Evolutionary conservation across 306 rosid genomes (phyloP), one percentile per base, ranked within the genome.

Genomic region (Cucurbita maxima): DNA sequence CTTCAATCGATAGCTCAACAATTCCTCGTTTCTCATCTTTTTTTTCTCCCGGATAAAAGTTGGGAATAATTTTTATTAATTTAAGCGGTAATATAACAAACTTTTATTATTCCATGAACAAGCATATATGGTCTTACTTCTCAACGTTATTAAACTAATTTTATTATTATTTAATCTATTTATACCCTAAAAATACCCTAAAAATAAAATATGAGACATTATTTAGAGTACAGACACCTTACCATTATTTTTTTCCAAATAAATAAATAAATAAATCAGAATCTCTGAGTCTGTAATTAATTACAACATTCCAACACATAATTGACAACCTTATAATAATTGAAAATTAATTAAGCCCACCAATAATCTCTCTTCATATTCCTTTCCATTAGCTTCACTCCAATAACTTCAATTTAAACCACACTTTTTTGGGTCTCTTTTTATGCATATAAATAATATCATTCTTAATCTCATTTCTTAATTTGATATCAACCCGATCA

Each of bases 291-390:
- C 30, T 62, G 10, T 62, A 8, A 16, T 40, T 62, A 15, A 62
- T 63, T 63, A 19, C 71, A 40, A 63, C 8, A 63, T 40, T 63
- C 71, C 71, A 63, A 63, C 51, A 63, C 40, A n/a, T 15, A 63
- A 63, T 63, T 40, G 71, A 63, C 71, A 63, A 63, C 8, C 50
- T 63, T 63, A 63, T 63, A 40, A 63, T 63, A 40, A 63, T 63
- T 38, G 30, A 38, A 63, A 16, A 40, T n/a, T 40, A 62, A 38
- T 10, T 9, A 62, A 16, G 5, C 25, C 16, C 7, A 38, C 14
- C 16, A 38, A 61, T 13, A 61, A 62, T 62, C 69, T 40, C 51
- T 63, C 2, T 40, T 63, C 71, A 63, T 63, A 63, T 63, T 63
- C 51, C 48, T 63, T 63, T 63, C 51, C 9, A 40, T 40, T 40